These are phyloP conservation scores for Penicillium daleae DNA, from an alignment of 495 filamentous ascomycete species.

Conservation along the genomic window DNA sequence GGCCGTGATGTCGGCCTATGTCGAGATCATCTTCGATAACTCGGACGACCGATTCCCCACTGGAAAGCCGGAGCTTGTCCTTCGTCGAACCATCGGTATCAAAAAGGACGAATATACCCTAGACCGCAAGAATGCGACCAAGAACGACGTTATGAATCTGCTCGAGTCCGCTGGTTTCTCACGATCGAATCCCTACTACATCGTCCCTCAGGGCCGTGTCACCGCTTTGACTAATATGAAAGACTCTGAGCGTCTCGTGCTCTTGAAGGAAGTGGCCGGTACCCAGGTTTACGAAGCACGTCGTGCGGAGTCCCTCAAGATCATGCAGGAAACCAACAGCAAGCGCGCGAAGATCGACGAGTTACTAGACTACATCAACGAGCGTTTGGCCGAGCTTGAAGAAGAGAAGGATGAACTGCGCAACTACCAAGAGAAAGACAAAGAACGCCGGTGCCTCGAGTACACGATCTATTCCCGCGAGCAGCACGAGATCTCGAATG, in stretches of 20 bases:
- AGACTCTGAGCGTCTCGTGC: slow-evolving; percentile 81
- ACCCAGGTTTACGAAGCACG: slow-evolving; percentile 96
- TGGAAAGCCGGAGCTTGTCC: slow-evolving; percentile 83
- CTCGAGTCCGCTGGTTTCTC: slow-evolving; percentile 97
- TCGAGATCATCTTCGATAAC: slow-evolving; percentile 99
- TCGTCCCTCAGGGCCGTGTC: slow-evolving; percentile 95
- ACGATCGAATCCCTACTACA: slow-evolving; percentile 97
- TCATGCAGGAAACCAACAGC: slow-evolving; percentile 95
- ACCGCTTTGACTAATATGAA: slow-evolving; percentile 98
- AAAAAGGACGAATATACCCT: slow-evolving; percentile 99
- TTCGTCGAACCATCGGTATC: slow-evolving; percentile 90
- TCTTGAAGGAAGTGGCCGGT: slow-evolving; percentile 96
- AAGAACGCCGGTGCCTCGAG: slow-evolving; percentile 87
- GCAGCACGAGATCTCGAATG: slow-evolving; percentile 73
- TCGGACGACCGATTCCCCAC: slow-evolving; percentile 94
- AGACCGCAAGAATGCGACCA: slow-evolving; percentile 94
- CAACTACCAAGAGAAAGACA: slow-evolving; percentile 92
- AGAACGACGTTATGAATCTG: slow-evolving; percentile 91
- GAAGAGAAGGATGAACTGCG: slow-evolving; percentile 96
- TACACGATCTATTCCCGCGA: slow-evolving; percentile 93
- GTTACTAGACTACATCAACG: slow-evolving; percentile 84
- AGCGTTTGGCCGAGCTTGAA: slow-evolving; percentile 85
- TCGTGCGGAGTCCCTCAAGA: slow-evolving; percentile 86
- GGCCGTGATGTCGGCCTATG: slow-evolving; percentile 98
- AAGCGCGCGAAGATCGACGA: slow-evolving; percentile 95